Conservation (phyloP, 2,329 filamentous ascomycete genomes). For the Fusarium ambrosium region DNA sequence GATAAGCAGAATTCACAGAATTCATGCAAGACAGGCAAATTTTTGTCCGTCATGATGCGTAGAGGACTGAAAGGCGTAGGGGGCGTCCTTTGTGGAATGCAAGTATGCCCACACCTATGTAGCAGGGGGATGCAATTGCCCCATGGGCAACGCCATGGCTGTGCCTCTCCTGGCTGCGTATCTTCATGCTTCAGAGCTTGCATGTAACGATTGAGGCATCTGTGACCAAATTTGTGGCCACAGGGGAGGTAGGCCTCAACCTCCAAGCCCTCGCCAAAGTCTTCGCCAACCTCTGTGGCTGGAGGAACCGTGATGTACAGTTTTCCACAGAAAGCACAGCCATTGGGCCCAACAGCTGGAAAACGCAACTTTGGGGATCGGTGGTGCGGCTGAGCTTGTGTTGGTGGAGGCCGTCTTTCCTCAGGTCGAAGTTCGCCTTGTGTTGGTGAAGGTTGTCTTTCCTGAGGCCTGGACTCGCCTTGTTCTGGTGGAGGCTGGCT, state of each 20-base stretch:
- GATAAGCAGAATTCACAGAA: constrained; percentile 10
- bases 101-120: constrained; percentile 32
- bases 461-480: background rate
- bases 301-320: background rate
- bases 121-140: constrained; percentile 27
- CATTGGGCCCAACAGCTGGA: background rate
- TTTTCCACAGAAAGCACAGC: constrained; percentile 11
- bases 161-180: background rate
- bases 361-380: background rate
- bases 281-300: background rate
- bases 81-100: background rate
- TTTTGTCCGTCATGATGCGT: background rate
- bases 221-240: constrained; percentile 45
- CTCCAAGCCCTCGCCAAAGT: constrained; percentile 19
- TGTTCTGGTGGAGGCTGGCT: background rate
- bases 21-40: background rate
- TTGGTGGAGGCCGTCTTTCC: background rate
- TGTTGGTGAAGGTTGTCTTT: background rate
- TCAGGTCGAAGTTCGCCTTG: background rate
- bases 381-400: background rate
- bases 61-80: background rate
- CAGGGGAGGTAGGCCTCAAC: constrained; percentile 42
- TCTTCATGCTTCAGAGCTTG: background rate
- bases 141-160: background rate
- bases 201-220: constrained; percentile 34